A percentile compares a stretch with the other conserved stretches of the same genome.
Evolutionary conservation across 805 yeast species (phyloP).

Genomic region (Candida odintsovae): DNA sequence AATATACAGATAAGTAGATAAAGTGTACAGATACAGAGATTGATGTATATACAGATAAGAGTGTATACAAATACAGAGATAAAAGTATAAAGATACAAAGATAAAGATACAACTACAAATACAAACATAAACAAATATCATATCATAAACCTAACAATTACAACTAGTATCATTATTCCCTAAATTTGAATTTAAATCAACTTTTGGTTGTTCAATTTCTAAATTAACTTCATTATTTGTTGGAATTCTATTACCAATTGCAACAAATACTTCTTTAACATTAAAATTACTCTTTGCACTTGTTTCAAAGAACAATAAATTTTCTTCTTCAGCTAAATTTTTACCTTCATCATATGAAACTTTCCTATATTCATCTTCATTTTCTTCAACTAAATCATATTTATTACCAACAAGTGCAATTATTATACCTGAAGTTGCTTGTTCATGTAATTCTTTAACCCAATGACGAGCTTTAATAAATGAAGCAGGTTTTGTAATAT

Average conservation of each 20-base stretch:
- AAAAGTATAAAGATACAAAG: too few relatives aligned
- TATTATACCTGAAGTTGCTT: conserved; percentile 85
- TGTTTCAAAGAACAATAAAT: conserved; percentile 85
- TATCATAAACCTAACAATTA: conserved; percentile 21
- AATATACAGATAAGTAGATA: too few relatives aligned
- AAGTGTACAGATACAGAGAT: too few relatives aligned
- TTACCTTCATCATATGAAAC: conserved; percentile 85
- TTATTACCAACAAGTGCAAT: conserved; percentile 95
- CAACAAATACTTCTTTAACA: conserved; percentile 86
- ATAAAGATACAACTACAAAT: too few relatives aligned
- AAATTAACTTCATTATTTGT: too few relatives aligned
- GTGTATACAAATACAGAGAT: too few relatives aligned
- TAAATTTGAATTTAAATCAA: conserved; percentile 29
- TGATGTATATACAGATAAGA: too few relatives aligned
- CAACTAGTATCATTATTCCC: conserved; percentile 27
- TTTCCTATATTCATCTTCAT: conserved; percentile 54
- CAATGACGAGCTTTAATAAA: conserved; percentile 96
- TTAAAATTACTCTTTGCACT: conserved; percentile 88
- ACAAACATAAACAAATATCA: not conserved
- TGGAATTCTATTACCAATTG: conserved; percentile 85
- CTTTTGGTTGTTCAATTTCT: conserved; percentile 18
- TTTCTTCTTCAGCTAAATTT: conserved; percentile 86
- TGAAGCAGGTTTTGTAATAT: conserved; percentile 89
- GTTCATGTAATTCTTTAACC: conserved; percentile 95
- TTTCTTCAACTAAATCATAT: conserved; percentile 67